Conservation (phyloP, 2,329 filamentous ascomycete genomes). For the Cladophialophora carrionii region DNA sequence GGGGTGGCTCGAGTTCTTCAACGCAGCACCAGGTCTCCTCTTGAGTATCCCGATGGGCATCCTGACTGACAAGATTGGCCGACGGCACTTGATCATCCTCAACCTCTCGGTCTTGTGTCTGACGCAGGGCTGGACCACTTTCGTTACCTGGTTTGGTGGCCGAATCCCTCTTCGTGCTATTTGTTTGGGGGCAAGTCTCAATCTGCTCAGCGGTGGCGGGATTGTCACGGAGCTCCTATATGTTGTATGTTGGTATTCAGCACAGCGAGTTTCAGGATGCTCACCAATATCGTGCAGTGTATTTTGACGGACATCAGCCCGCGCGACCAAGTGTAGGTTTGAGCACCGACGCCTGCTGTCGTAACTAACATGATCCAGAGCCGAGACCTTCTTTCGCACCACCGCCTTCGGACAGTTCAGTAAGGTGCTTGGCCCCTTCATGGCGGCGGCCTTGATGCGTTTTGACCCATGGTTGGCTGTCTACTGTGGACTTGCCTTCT, state of each 20-base stretch:
- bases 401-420: constrained; percentile 47
- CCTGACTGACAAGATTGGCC: constrained; percentile 53
- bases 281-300: constrained; percentile 39
- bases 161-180: constrained; percentile 52
- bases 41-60: constrained; percentile 56
- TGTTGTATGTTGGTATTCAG: constrained; percentile 36
- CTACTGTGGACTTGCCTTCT: constrained; percentile 44
- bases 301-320: constrained; percentile 58
- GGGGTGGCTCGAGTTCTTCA: constrained; percentile 56
- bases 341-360: constrained; percentile 31
- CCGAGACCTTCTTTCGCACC: constrained; percentile 48
- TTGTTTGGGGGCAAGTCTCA: constrained; percentile 54
- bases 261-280: not conserved
- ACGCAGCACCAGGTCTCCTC: constrained; percentile 49
- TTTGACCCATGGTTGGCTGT: constrained; percentile 48
- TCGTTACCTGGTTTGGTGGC: constrained; percentile 46
- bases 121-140: constrained; percentile 22
- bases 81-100: constrained; percentile 50
- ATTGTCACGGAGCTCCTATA: constrained; percentile 54
- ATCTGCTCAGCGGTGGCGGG: constrained; percentile 53
- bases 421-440: constrained; percentile 44
- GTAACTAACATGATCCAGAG: constrained; percentile 43
- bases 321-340: constrained; percentile 47
- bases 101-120: constrained; percentile 44
- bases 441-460: constrained; percentile 47